Base-by-base conservation (phyloP, 2,329 filamentous ascomycete genomes). In the Penicillium sp. region DNA sequence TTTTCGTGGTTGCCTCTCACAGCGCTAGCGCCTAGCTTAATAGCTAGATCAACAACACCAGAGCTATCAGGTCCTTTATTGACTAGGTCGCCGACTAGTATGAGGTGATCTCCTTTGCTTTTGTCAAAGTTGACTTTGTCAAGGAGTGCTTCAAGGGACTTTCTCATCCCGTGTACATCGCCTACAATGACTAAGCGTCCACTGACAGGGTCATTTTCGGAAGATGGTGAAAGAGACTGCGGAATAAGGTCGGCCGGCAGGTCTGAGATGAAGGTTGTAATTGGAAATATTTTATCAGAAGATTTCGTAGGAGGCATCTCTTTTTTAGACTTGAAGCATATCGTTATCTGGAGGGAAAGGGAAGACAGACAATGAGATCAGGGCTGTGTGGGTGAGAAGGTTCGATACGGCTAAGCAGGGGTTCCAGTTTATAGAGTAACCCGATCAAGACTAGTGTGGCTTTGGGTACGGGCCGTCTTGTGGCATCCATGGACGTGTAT, bases 1-100 rank as follows among this genome's bases (percentile, higher is more conserved):
- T 67, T 67, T 10, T 67, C 65, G 31, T 67, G 65, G 47, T 67
- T 67, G 37, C 65, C 65, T 62, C 65, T 45, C 29, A 67, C 65
- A 27, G 64, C 64, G 49, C 60, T 67, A 23, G 65, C 65, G 19
- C 57, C 64, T 21, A 67, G 52, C 41, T 59, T 55, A 3, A 66
- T 62, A 8, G 61, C 65, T 17, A 67, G 46, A 37, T 67, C 65
- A 7, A 67, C 35, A 17, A 67, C 64, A 12, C 64, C 61, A 17
- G 61, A 25, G 19, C 62, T 67, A 48, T 67, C 62, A 19, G 64
- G 62, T 1, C 64, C 65, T 56, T 67, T 67, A 31, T 64, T 67
- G 50, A 62, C 50, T 6, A 67, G 48, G 27, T 67, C 65, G 17
- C 65, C 65, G 8, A 55, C 61, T 27, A 67, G 37, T 4, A 67